Evolutionary conservation across 805 yeast species (phyloP).

Genomic region (Starmerella kuoi): DNA sequence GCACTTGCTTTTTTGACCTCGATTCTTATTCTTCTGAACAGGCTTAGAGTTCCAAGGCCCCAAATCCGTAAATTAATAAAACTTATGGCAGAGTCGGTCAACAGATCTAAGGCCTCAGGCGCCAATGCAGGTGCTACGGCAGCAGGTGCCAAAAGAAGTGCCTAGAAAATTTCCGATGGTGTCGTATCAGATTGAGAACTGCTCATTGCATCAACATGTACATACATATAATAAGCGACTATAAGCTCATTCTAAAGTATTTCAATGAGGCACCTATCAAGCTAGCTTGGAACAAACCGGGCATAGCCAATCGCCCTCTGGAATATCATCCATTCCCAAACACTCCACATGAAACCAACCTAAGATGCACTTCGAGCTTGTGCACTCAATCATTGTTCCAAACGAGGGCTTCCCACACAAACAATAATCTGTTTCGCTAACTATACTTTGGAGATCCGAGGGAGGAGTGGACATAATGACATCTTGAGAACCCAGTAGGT

Average conservation of each 20-base stretch:
- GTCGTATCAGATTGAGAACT: no score
- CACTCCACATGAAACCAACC: constrained; percentile 14
- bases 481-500: no score
- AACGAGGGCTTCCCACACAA: constrained; percentile 1
- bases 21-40: constrained; percentile 49
- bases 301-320: constrained; percentile 10
- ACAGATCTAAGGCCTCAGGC: no score
- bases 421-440: constrained; percentile 1
- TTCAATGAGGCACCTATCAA: no score
- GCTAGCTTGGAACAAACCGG: no score
- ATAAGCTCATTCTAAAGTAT: no score
- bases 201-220: no score
- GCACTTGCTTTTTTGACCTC: constrained; percentile 79
- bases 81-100: constrained; percentile 19
- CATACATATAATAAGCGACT: no score
- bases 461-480: no score
- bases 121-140: neutral
- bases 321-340: constrained; percentile 1
- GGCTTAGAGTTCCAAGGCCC: constrained; percentile 46
- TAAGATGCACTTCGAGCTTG: constrained; percentile 2
- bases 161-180: no score
- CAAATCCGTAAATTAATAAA: constrained; percentile 20
- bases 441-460: neutral
- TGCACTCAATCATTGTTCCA: constrained; percentile 15
- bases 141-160: neutral